Percentiles rank a stretch among this genome's conserved stretches.
These are phyloP conservation scores for Ogataea saltuana DNA, from an alignment of 805 yeast genomes.

Conservation along the genomic window DNA sequence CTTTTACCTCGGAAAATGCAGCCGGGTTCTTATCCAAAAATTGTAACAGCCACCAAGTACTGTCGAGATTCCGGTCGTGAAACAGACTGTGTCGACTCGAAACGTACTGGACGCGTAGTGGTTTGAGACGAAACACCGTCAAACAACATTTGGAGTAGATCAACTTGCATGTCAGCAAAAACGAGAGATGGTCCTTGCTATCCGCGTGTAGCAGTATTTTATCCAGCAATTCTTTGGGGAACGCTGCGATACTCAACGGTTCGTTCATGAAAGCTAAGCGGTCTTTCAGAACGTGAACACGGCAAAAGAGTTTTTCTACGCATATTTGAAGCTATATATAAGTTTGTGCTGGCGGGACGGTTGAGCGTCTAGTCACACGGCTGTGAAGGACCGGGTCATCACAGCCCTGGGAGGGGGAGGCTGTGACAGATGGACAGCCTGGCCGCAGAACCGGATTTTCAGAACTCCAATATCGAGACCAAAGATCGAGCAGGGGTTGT, in stretches of 20 bases:
- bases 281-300: not conserved
- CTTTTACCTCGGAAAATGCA: conserved; percentile 17
- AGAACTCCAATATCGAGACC: too few relatives aligned
- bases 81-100: conserved; percentile 8
- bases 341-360: too few relatives aligned
- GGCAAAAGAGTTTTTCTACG: too few relatives aligned
- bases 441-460: too few relatives aligned
- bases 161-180: conserved; percentile 21
- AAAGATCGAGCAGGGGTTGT: too few relatives aligned
- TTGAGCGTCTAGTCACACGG: too few relatives aligned
- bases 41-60: conserved; percentile 15
- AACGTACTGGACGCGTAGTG: conserved; percentile 20
- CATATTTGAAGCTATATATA: too few relatives aligned
- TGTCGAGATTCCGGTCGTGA: conserved; percentile 11
- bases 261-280: not conserved
- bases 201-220: conserved; percentile 17
- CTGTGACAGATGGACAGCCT: too few relatives aligned
- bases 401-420: too few relatives aligned
- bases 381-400: too few relatives aligned
- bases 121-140: conserved; percentile 22
- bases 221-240: conserved; percentile 31
- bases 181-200: conserved; percentile 18
- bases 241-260: conserved; percentile 7
- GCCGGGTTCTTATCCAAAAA: conserved; percentile 16
- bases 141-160: conserved; percentile 22